Conservation (phyloP, 805 yeast species). For the Spathaspora girioi region DNA sequence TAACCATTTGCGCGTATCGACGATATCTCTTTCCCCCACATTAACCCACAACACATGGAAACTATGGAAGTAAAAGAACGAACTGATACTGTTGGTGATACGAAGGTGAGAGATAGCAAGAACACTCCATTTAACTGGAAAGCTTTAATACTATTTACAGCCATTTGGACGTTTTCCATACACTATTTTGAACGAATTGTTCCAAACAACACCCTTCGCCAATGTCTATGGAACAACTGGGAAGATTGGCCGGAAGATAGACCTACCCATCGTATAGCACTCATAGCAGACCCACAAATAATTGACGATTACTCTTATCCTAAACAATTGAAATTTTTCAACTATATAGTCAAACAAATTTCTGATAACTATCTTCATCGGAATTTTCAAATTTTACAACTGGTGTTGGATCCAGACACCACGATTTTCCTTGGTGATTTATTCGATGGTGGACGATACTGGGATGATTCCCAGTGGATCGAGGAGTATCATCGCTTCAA, state of each 20-base stretch:
- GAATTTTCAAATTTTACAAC: conserved; percentile 62
- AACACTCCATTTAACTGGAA: background rate
- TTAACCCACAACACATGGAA: too few species aligned
- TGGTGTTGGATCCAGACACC: conserved; percentile 65
- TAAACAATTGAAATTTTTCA: conserved; percentile 48
- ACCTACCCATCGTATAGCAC: conserved; percentile 44
- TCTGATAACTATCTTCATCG: conserved; percentile 79
- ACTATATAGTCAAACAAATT: conserved; percentile 54
- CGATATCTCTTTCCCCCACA: too few species aligned
- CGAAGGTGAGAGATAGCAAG: too few species aligned
- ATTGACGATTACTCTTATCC: conserved; percentile 90
- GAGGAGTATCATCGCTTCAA: conserved; percentile 69
- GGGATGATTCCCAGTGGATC: conserved; percentile 66
- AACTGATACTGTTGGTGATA: too few species aligned
- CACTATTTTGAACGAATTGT: conserved; percentile 31
- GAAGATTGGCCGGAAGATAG: conserved; percentile 47
- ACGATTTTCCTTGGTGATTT: conserved; percentile 84
- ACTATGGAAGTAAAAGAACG: too few species aligned
- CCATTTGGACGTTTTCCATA: conserved; percentile 21
- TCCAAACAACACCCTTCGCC: conserved; percentile 19
- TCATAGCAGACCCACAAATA: conserved; percentile 93
- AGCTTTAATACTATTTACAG: background rate
- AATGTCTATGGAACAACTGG: conserved; percentile 61
- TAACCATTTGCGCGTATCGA: too few species aligned
- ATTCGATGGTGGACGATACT: conserved; percentile 92